Evolutionary conservation across 306 rosid genomes (phyloP).

Genomic region (Glycine latifolia): DNA sequence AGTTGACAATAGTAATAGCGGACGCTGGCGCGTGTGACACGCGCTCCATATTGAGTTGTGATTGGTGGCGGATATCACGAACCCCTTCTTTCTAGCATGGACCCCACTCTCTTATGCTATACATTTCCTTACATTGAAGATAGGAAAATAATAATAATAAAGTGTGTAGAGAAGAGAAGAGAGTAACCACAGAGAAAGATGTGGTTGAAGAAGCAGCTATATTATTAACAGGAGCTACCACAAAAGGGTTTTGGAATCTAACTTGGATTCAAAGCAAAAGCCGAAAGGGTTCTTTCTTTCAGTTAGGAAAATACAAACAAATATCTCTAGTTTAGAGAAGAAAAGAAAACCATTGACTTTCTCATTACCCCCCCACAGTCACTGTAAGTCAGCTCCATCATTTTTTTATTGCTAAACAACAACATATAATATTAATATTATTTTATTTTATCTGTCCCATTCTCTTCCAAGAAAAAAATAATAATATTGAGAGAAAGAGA

Average conservation of each 20-base stretch:
- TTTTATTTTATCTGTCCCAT: constrained; percentile 50
- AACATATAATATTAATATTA: neutral
- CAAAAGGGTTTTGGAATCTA: constrained; percentile 1
- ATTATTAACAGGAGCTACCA: neutral
- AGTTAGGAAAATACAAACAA: neutral
- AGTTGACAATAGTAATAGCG: constrained; percentile 37
- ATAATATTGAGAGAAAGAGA: neutral
- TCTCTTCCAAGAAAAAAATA: constrained; percentile 54
- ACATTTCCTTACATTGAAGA: neutral
- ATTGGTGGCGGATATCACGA: constrained; percentile 57
- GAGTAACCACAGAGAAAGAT: constrained; percentile 4
- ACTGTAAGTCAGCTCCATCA: constrained; percentile 53
- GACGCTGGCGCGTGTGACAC: constrained; percentile 29
- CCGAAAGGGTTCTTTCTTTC: neutral
- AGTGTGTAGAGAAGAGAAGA: neutral
- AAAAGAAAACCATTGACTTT: constrained; percentile 56
- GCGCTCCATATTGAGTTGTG: constrained; percentile 43
- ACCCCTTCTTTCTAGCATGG: constrained; percentile 40
- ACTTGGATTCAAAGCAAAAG: constrained; percentile 16
- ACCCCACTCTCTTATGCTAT: constrained; percentile 32
- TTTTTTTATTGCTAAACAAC: constrained; percentile 13
- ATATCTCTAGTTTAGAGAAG: neutral
- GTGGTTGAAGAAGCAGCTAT: constrained; percentile 41
- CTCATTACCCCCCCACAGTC: constrained; percentile 43
- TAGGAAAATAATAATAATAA: neutral